A percentile compares a stretch with the other conserved stretches of the same genome.
Evolutionary conservation across 495 filamentous ascomycete genomes (phyloP).

Genomic region (Alectoria sarmentosa): DNA sequence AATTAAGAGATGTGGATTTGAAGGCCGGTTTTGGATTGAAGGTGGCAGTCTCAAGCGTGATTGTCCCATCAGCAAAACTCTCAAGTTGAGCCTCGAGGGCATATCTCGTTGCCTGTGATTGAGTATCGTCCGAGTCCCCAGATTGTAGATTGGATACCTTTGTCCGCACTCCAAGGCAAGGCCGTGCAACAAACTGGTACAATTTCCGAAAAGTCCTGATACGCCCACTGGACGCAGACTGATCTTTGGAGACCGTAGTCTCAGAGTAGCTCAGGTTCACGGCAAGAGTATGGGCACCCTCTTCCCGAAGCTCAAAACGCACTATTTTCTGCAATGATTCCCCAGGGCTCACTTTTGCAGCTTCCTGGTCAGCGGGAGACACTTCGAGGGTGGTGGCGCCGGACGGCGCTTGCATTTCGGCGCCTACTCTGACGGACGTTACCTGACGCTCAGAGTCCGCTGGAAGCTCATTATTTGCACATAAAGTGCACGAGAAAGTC

Average conservation of each 20-base stretch:
- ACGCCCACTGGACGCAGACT: constrained; percentile 46
- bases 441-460: constrained; percentile 46
- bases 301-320: constrained; percentile 82
- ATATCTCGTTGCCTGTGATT: constrained; percentile 40
- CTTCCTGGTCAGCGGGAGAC: constrained; percentile 34
- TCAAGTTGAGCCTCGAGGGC: constrained; percentile 90
- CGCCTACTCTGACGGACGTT: constrained; percentile 70
- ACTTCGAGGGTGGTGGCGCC: constrained; percentile 52
- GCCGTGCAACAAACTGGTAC: constrained; percentile 92
- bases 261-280: constrained; percentile 90
- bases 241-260: constrained; percentile 37
- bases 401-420: constrained; percentile 90
- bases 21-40: constrained; percentile 50
- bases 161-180: constrained; percentile 80
- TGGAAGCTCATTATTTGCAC: constrained; percentile 79
- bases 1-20: constrained; percentile 50
- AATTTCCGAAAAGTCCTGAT: constrained; percentile 87
- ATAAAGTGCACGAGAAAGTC: constrained; percentile 88
- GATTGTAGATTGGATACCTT: constrained; percentile 62
- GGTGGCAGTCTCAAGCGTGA: constrained; percentile 40
- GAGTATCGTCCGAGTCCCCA: constrained; percentile 39
- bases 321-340: constrained; percentile 76
- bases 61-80: constrained; percentile 61
- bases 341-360: constrained; percentile 49
- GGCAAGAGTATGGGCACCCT: constrained; percentile 87